Percentiles rank a stretch among this genome's conserved stretches.
Evolutionary conservation across 371 early-diverging fungal species (phyloP).

Genomic region (Rhizopus stolonifer): DNA sequence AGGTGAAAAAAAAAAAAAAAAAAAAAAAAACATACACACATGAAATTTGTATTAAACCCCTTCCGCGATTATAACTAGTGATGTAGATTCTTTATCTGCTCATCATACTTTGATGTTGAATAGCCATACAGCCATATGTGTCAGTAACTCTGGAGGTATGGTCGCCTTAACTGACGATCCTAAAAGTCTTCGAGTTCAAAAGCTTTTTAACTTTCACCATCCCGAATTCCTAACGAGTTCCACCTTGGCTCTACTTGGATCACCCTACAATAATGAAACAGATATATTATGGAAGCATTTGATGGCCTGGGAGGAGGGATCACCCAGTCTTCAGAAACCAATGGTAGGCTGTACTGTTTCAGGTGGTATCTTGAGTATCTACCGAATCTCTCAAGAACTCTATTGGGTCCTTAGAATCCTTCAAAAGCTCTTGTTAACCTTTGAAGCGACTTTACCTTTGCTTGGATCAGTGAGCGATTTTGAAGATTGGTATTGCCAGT

Average conservation of each 20-base stretch:
- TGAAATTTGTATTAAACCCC: no score
- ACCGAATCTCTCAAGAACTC: conserved; percentile 21
- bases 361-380: conserved; percentile 29
- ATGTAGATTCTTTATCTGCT: conserved; percentile 27
- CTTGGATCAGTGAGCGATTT: conserved; percentile 31
- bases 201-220: conserved; percentile 35
- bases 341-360: conserved; percentile 34
- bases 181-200: conserved; percentile 25
- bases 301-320: conserved; percentile 22
- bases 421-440: conserved; percentile 22
- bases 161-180: conserved; percentile 31
- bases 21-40: no score
- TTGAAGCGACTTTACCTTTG: conserved; percentile 20
- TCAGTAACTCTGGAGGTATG: conserved; percentile 32
- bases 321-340: conserved; percentile 10
- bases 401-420: conserved; percentile 17
- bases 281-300: conserved; percentile 7
- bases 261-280: conserved; percentile 10
- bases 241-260: conserved; percentile 16
- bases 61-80: no score
- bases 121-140: conserved; percentile 24
- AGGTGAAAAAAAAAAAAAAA: no score
- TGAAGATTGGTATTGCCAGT: conserved; percentile 24
- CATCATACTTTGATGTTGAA: conserved; percentile 29
- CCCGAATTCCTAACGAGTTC: conserved; percentile 36